These are phyloP conservation scores for Barnettozyma vustinii DNA, from an alignment of 805 yeast species.

Conservation along the genomic window DNA sequence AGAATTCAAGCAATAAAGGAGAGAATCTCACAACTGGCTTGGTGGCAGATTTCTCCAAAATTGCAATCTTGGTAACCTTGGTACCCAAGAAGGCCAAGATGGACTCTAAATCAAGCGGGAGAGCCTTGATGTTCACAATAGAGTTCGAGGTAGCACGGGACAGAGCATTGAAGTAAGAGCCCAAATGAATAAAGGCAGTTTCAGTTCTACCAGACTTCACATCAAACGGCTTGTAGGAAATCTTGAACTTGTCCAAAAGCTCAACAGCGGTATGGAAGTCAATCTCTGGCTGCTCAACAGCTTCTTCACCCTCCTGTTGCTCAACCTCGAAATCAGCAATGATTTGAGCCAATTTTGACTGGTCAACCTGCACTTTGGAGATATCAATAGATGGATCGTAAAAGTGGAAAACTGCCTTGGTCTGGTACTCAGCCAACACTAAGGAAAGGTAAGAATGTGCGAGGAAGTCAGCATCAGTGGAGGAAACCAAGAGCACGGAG, in stretches of 20 bases:
- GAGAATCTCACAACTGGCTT: slow-evolving; percentile 43
- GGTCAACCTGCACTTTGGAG: slow-evolving; percentile 1
- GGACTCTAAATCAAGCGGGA: slow-evolving; percentile 45
- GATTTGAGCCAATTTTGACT: neutral
- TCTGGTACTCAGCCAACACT: slow-evolving; percentile 42
- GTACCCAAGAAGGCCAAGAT: slow-evolving; percentile 44
- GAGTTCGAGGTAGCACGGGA: slow-evolving; percentile 30
- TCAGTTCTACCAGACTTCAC: slow-evolving; percentile 4
- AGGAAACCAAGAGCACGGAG: slow-evolving; percentile 63
- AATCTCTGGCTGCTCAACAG: slow-evolving; percentile 5
- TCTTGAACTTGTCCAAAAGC: slow-evolving; percentile 1
- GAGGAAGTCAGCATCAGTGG: slow-evolving; percentile 45
- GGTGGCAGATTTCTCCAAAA: slow-evolving; percentile 54
- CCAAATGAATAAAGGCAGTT: slow-evolving; percentile 37
- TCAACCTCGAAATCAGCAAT: slow-evolving; percentile 6
- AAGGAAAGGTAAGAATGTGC: slow-evolving; percentile 55
- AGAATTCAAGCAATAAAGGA: slow-evolving; percentile 71
- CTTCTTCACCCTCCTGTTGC: slow-evolving; percentile 1
- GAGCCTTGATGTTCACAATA: slow-evolving; percentile 64
- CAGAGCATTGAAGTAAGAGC: slow-evolving; percentile 46
- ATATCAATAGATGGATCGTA: slow-evolving; percentile 31
- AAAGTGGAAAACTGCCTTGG: slow-evolving; percentile 68
- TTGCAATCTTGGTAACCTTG: slow-evolving; percentile 43
- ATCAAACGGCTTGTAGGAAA: slow-evolving; percentile 6
- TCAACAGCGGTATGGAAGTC: slow-evolving; percentile 5